A percentile compares a stretch with the other conserved stretches of the same genome.
These are phyloP conservation scores for Aspergillus unguis DNA, from an alignment of 2,329 filamentous ascomycete species.

Conservation along the genomic window DNA sequence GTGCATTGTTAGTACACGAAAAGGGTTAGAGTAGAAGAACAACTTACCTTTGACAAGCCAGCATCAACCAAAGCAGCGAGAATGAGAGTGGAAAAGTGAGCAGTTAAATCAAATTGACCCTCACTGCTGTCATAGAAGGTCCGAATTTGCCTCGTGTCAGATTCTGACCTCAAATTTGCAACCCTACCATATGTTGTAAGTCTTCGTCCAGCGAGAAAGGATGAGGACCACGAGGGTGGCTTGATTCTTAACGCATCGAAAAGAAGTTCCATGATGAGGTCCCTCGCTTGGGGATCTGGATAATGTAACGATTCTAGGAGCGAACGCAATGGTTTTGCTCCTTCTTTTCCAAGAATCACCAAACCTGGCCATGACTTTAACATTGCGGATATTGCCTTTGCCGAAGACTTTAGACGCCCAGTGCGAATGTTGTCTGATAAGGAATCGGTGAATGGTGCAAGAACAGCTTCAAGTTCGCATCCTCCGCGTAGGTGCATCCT, in stretches of 20 bases:
- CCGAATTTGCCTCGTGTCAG: slow-evolving; percentile 50
- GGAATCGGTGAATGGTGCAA: slow-evolving; percentile 90
- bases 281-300: slow-evolving; percentile 55
- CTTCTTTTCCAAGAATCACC: slow-evolving; percentile 81
- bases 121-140: slow-evolving; percentile 67
- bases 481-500: slow-evolving; percentile 81
- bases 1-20: slow-evolving; percentile 19
- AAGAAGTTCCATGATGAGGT: slow-evolving; percentile 82
- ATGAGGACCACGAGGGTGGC: slow-evolving; percentile 88
- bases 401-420: slow-evolving; percentile 75
- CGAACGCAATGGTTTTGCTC: slow-evolving; percentile 79
- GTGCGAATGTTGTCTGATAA: slow-evolving; percentile 54
- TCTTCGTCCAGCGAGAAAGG: slow-evolving; percentile 86
- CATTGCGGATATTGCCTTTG: slow-evolving; percentile 86
- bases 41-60: slow-evolving; percentile 61
- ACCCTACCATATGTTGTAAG: slow-evolving; percentile 97
- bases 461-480: slow-evolving; percentile 82
- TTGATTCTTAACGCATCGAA: slow-evolving; percentile 87
- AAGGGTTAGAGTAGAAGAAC: neutral
- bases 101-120: slow-evolving; percentile 66
- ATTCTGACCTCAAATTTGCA: slow-evolving; percentile 69
- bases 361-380: slow-evolving; percentile 93
- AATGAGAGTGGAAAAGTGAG: slow-evolving; percentile 89
- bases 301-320: slow-evolving; percentile 66
- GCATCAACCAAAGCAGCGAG: slow-evolving; percentile 81